Evolutionary conservation across 768 basidiomycete species (phyloP).

Genomic region (Lentinula detonsa): DNA sequence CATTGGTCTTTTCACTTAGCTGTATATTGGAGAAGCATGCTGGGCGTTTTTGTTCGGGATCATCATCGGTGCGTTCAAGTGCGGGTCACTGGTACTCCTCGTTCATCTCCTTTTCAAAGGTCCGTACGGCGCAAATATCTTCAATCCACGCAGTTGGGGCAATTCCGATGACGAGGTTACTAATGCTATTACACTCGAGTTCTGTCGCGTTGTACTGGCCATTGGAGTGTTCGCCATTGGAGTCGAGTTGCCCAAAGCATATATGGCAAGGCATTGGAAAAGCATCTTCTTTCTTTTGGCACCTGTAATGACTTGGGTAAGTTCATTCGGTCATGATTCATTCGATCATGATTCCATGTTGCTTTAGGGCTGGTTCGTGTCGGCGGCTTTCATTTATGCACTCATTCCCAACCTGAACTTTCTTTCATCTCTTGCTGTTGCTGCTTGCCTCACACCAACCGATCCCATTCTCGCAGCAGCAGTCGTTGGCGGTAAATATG

Average conservation of each 20-base stretch:
- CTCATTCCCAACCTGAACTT: conserved; percentile 88
- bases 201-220: conserved; percentile 88
- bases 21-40: conserved; percentile 95
- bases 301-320: conserved; percentile 80
- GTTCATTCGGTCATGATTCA: not conserved
- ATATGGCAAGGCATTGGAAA: conserved; percentile 91
- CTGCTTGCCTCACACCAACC: conserved; percentile 90
- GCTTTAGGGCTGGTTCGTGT: conserved; percentile 86
- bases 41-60: conserved; percentile 94
- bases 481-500: conserved; percentile 93
- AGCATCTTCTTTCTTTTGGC: conserved; percentile 79
- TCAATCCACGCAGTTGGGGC: conserved; percentile 79
- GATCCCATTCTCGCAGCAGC: conserved; percentile 92
- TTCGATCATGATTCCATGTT: conserved; percentile 9
- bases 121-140: conserved; percentile 76
- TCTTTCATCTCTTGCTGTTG: conserved; percentile 83
- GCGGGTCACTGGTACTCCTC: conserved; percentile 7
- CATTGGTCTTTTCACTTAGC: conserved; percentile 25
- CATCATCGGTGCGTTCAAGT: conserved; percentile 61
- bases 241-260: conserved; percentile 88
- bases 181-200: conserved; percentile 85
- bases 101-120: conserved; percentile 32
- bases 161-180: conserved; percentile 34
- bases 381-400: conserved; percentile 85
- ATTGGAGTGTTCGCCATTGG: conserved; percentile 98